phyloP scores from a whole-genome alignment of 1,284 basidiomycete species.

The Athelia sp. region DNA sequence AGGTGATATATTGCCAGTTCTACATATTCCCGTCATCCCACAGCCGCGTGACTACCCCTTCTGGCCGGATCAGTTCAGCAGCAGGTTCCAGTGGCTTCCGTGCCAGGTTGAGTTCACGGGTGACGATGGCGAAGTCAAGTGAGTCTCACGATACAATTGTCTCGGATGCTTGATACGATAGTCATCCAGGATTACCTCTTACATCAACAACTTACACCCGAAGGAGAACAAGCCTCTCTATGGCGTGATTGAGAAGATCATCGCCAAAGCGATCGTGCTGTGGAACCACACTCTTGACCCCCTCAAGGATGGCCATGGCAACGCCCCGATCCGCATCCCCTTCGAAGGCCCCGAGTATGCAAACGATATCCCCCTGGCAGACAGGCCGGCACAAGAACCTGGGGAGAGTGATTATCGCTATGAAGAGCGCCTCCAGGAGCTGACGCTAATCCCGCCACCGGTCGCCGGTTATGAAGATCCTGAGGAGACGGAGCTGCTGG shows the following conservation, averaged over 20 bases:
- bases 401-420: no score
- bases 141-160: constrained; percentile 1
- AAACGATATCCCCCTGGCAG: no score
- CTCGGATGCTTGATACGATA: background rate
- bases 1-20: background rate
- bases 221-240: constrained; percentile 7
- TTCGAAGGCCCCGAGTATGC: no score
- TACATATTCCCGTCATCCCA: no score
- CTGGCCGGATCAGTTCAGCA: no score
- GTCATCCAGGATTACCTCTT: constrained; percentile 9
- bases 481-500: no score
- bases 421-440: no score
- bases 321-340: no score
- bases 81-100: constrained; percentile 31
- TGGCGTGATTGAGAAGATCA: constrained; percentile 10
- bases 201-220: constrained; percentile 28
- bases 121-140: constrained; percentile 11
- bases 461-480: no score
- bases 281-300: constrained; percentile 12
- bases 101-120: constrained; percentile 26
- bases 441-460: no score
- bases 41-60: constrained; percentile 4
- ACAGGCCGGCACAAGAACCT: no score
- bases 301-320: no score
- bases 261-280: constrained; percentile 10